Evolutionary conservation across 2,329 filamentous ascomycete species (phyloP).

Genomic region (Ceratocystis colombiana): DNA sequence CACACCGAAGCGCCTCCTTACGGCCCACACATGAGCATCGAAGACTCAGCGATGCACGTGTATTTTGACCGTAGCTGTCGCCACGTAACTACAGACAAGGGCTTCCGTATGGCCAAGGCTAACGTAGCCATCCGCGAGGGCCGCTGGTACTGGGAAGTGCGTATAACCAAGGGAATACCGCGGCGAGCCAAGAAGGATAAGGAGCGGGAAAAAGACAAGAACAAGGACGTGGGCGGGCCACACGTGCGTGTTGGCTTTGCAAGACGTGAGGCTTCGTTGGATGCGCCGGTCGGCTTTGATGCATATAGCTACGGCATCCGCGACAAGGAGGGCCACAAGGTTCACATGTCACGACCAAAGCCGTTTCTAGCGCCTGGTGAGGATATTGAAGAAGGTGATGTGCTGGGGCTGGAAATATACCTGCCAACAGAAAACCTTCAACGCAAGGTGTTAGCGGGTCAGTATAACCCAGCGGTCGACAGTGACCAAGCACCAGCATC

Average conservation of each 20-base stretch:
- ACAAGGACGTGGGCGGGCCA: conserved; percentile 39
- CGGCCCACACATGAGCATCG: conserved; percentile 76
- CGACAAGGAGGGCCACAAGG: conserved; percentile 80
- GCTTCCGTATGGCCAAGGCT: conserved; percentile 80
- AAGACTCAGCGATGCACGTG: conserved; percentile 79
- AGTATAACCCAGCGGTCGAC: conserved; percentile 80
- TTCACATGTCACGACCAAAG: conserved; percentile 87
- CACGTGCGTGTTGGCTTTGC: conserved; percentile 83
- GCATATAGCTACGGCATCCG: conserved; percentile 90
- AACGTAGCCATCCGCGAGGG: conserved; percentile 88
- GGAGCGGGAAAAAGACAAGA: conserved; percentile 32
- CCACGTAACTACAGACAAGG: conserved; percentile 80
- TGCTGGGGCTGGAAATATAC: conserved; percentile 86
- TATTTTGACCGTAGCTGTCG: conserved; percentile 66
- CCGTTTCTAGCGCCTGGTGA: conserved; percentile 74
- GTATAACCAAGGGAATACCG: conserved; percentile 67
- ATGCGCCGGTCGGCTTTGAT: conserved; percentile 77
- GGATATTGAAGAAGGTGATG: conserved; percentile 77
- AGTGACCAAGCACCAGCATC: conserved; percentile 36
- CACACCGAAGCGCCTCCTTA: conserved; percentile 79
- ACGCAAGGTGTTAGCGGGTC: conserved; percentile 74
- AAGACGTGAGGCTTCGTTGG: conserved; percentile 66
- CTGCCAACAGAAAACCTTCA: conserved; percentile 78
- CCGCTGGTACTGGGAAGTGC: conserved; percentile 88
- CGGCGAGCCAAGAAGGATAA: conserved; percentile 34